Evolutionary conservation across 306 rosid species (phyloP).

Genomic region (Hippophae rhamnoides): DNA sequence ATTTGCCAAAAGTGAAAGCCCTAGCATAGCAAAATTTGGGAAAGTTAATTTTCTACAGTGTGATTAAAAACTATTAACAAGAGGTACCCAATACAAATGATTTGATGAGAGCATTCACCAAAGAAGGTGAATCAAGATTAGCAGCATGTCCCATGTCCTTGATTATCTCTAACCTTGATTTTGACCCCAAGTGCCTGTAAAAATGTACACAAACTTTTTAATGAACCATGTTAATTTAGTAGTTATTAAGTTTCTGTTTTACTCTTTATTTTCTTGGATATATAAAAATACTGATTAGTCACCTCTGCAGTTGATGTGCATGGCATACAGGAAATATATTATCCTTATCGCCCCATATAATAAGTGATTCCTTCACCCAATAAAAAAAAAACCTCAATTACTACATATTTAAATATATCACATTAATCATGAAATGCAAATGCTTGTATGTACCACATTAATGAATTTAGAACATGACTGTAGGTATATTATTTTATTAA

Average conservation of each 20-base stretch:
- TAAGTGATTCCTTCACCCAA: conserved; percentile 28
- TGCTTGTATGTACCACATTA: too few species aligned
- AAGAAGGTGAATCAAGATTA: conserved; percentile 22
- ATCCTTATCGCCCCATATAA: conserved; percentile 40
- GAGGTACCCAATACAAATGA: conserved; percentile 17
- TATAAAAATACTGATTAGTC: background rate
- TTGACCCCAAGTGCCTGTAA: conserved; percentile 28
- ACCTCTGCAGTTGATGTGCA: conserved; percentile 31
- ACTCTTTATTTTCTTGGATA: background rate
- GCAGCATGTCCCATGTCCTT: conserved; percentile 33
- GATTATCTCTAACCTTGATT: conserved; percentile 24
- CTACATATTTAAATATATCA: background rate
- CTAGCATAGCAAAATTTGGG: too few species aligned
- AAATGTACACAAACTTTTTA: background rate
- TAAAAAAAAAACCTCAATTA: background rate
- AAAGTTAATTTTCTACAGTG: too few species aligned
- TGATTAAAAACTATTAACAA: background rate
- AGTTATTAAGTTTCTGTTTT: too few species aligned
- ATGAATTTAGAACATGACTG: too few species aligned
- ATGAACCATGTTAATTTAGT: too few species aligned
- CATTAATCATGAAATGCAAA: too few species aligned
- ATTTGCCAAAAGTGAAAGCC: too few species aligned
- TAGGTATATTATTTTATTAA: too few species aligned
- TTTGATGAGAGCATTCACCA: conserved; percentile 13
- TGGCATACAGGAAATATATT: conserved; percentile 18